Evolutionary conservation across 1,284 basidiomycete genomes (phyloP), one percentile per base, ranked within the genome.

Genomic region (Xerocomus tenax): DNA sequence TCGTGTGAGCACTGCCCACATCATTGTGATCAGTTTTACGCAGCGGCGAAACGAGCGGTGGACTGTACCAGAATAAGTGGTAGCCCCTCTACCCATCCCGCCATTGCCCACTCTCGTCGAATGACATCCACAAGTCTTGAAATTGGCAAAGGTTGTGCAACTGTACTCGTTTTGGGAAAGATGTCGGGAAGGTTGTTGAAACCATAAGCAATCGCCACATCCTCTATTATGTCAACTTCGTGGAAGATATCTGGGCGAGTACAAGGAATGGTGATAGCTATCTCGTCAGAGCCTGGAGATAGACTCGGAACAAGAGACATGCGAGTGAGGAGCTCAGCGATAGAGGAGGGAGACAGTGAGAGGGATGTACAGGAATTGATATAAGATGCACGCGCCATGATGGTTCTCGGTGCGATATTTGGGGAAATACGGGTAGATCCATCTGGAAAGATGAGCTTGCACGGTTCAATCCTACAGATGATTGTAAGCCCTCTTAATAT

Each of bases 161-260:
- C 91, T 3, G 96, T 98, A 64, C 87, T 95, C n/a, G 93, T 96
- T 2, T 81, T 71, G 0, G 96, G 95, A 80, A 98, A 93, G 10
- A 83, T 84, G 59, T 88, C 81, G 2, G 91, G 91, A 40, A 99
- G 76, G 63, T 95, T 95, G 74, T 99, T 97, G 76, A 94, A 98
- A 1, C 96, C 96, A 64, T 94, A 97, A 0, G 92, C 95, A 56
- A 99, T 93, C 5, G 96, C 96, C 1, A 87, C 91, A 60, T 99
- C 95, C 66, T 99, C 95, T 85, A 99, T 91, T 61, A 98, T 79
- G 68, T 99, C 95, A 63, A 94, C 97, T 69, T 98, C 93, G 67
- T 98, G 96, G 52, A 99, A 74, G 57, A 99, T 96, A 65, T 99
- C 95, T 1, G 96, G 92, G 41, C 95, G 82, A 10, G 93, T 98